These are phyloP conservation scores for Claviceps arundinis DNA, from an alignment of 2,329 filamentous ascomycete species.

Conservation along the genomic window DNA sequence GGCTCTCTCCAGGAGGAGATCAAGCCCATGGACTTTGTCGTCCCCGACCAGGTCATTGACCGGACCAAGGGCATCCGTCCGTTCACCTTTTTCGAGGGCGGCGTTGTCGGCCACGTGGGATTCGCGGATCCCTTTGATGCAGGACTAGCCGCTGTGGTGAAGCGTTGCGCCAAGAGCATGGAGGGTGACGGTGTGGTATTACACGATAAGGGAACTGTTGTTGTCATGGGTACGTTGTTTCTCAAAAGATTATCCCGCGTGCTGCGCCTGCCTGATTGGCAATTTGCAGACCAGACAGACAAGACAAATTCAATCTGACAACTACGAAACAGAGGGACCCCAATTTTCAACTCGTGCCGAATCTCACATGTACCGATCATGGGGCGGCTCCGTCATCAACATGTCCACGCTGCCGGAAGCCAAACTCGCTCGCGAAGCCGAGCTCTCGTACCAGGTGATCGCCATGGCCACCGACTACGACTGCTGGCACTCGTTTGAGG, in stretches of 20 bases:
- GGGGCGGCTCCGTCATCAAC: conserved; percentile 93
- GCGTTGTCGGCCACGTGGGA: conserved; percentile 84
- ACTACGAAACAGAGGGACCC: conserved; percentile 59
- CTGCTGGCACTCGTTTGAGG: conserved; percentile 79
- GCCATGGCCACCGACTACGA: conserved; percentile 99
- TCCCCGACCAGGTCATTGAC: conserved; percentile 94
- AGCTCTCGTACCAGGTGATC: conserved; percentile 95
- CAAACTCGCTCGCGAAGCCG: conserved; percentile 90
- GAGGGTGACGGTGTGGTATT: conserved; percentile 74
- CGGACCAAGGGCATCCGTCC: conserved; percentile 89
- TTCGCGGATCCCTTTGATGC: conserved; percentile 94
- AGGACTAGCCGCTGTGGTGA: conserved; percentile 61
- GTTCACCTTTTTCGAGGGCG: conserved; percentile 90
- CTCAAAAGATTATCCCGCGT: background rate
- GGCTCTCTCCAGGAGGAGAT: conserved; percentile 86
- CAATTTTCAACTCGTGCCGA: conserved; percentile 96
- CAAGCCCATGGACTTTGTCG: conserved; percentile 89
- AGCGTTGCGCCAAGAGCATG: conserved; percentile 59
- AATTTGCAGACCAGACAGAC: background rate
- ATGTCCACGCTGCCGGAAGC: conserved; percentile 94
- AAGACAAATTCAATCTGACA: background rate
- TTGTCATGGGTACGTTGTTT: conserved; percentile 69
- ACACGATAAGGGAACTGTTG: conserved; percentile 70
- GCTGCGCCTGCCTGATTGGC: no score
- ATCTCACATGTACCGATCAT: conserved; percentile 85